Percentiles rank a stretch among this genome's conserved stretches.
Conservation (phyloP, 1,284 basidiomycete species). For the Cutaneotrichosporon cavernicola region DNA sequence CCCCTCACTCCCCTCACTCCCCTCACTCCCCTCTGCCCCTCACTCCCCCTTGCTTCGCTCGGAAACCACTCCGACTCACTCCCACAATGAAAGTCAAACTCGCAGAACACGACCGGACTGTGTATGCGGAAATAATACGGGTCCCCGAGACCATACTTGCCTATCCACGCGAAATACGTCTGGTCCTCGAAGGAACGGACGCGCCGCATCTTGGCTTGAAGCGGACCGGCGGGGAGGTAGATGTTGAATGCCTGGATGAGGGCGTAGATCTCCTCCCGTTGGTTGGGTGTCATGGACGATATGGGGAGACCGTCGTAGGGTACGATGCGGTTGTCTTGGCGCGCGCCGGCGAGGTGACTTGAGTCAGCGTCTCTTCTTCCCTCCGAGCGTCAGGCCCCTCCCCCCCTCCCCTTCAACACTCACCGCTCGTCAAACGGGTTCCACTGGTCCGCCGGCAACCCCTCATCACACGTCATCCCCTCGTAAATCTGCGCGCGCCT, state of each 20-base stretch:
- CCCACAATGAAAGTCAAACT: slow-evolving; percentile 52
- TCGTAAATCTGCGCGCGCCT: slow-evolving; percentile 38
- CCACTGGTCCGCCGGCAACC: slow-evolving; percentile 45
- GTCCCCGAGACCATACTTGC: slow-evolving; percentile 42
- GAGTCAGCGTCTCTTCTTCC: background rate
- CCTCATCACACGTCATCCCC: slow-evolving; percentile 33
- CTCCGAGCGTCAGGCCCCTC: too few relatives aligned
- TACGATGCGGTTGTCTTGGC: slow-evolving; percentile 47
- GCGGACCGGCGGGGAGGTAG: slow-evolving; percentile 40
- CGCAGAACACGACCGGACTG: slow-evolving; percentile 45
- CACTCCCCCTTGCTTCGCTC: too few relatives aligned
- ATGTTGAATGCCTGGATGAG: slow-evolving; percentile 47
- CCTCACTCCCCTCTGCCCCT: too few relatives aligned
- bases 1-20: slow-evolving; percentile 36
- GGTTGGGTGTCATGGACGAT: slow-evolving; percentile 32
- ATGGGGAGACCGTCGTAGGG: slow-evolving; percentile 45
- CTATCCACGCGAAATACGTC: slow-evolving; percentile 50
- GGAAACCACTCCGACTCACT: too few relatives aligned
- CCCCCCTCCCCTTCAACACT: background rate
- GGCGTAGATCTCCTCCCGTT: slow-evolving; percentile 37
- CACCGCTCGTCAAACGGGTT: slow-evolving; percentile 49
- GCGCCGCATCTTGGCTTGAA: slow-evolving; percentile 34
- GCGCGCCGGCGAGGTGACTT: slow-evolving; percentile 42
- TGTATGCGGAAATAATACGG: slow-evolving; percentile 51
- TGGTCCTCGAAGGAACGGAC: slow-evolving; percentile 31